Base-by-base conservation (phyloP, 129 eudicot species). In the Logfia minima region DNA sequence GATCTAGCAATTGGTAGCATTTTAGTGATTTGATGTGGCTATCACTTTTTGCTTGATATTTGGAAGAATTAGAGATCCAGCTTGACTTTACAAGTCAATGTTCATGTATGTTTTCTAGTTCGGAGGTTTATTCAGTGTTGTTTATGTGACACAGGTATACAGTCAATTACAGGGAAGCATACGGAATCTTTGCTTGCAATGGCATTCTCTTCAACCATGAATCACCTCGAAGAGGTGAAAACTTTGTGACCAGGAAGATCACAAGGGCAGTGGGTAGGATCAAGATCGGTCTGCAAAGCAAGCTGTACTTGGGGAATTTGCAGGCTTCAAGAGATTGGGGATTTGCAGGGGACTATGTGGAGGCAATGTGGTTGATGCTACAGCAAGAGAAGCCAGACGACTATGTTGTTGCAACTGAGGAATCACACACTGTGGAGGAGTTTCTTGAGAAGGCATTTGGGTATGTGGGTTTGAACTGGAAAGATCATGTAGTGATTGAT, bases 321-420 rank as follows among this genome's bases (percentile, higher is more conserved):
- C 90, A 86, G 77, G 99, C 99, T 6, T 91, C 99, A 32, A 87
- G 99, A 74, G 99, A 95, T 32, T 95, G 99, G 99, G 99, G 99
- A 0, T 95, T 95, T 41, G 99, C 99, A 0, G 99, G 99, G 35
- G 99, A 95, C 79, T 95, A 95, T 13, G 99, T 95, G 60, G 99
- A 95, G 82, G 99, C 99, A 77, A 95, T 95, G 99, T 95, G 99
- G 99, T 21, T 95, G 86, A 95, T 95, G 99, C 88, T 95, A 75
- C 99, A 95, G 77, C 99, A 95, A 82, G 99, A 95, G 28, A 89
- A 95, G 75, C 94, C 99, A 14, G 99, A 95, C 35, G 97, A 95
- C 66, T 95, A 95, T 7, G 99, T 95, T 8, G 97, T 95, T 74
- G 99, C 99, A 6, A 95, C 99, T 1, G 99, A 95, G 81, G 99